Evolutionary conservation across 768 basidiomycete genomes (phyloP), one percentile per base, ranked within the genome.

Genomic region (Tephrocybe sp.): DNA sequence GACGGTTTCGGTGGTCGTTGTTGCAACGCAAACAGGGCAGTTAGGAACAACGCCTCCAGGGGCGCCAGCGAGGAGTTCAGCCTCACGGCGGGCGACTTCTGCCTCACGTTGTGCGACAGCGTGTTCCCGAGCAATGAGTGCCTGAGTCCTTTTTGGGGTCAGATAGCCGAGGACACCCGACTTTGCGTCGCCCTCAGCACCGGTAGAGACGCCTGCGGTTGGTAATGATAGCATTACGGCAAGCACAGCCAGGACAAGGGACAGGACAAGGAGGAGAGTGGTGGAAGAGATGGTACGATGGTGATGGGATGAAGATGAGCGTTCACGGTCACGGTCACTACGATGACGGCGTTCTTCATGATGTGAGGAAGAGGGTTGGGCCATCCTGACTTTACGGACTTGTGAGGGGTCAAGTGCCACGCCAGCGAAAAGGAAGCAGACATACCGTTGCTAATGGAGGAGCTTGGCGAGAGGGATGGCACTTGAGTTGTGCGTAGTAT

Each of bases 221-320:
- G 91, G 91, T 4, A 93, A 76, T 2, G 91, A 91, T 20, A 93
- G 82, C 89, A 93, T 92, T 61, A 93, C 84, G 4, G 91, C 90
- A n/a, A 93, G 78, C 19, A 92, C 89, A 32, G 90, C 91, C 22
- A 93, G 75, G 43, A 93, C 82, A 31, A 93, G 83, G 10, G 91
- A 92, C 36, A 93, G 78, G 44, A 92, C 87, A 31, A 93, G 84
- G 46, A 93, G 79, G 30, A 93, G 83, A 12, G 91, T 93, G 0
- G 91, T 93, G 12, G 91, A 92, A 8, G 91, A 92, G 54, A 93
- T 91, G 48, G 91, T 92, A 52, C 91, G 78, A 60, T 87, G 84
- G 52, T 90, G 87, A 63, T 86, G 89, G 61, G 85, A 84, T 43
- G 82, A 81, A 36, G 80, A 79, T 16, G 66, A 65, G 40, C 83